Percentiles rank a stretch among this genome's conserved stretches.
phyloP scores from a whole-genome alignment of 2,329 filamentous ascomycete genomes.

The Calonectria pseudoreteaudii region DNA sequence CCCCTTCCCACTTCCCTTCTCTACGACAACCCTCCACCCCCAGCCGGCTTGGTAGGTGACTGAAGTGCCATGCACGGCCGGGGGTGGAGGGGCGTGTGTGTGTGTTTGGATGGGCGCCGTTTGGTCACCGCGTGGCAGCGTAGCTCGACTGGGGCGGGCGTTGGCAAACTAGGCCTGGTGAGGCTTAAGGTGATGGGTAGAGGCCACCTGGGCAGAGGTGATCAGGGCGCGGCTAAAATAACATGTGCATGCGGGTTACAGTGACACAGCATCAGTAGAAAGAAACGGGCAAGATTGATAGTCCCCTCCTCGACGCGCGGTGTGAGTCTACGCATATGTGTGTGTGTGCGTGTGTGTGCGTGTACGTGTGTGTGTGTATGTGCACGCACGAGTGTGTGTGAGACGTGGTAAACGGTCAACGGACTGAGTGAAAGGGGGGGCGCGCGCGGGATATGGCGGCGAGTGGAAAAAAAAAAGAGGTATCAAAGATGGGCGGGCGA shows the following conservation, averaged over 20 bases:
- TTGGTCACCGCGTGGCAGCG: slow-evolving; percentile 6
- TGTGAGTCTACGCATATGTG: not conserved
- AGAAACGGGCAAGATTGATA: not conserved
- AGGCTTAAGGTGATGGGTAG: slow-evolving; percentile 2
- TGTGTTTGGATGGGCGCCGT: not conserved
- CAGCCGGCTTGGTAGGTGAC: not conserved
- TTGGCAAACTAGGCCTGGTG: not conserved
- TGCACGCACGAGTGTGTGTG: not conserved
- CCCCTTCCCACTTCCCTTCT: not conserved
- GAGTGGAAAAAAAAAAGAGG: not conserved
- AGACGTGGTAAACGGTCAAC: slow-evolving; percentile 1
- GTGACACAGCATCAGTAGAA: not conserved
- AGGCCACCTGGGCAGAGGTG: not conserved
- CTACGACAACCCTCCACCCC: not conserved
- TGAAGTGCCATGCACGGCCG: not conserved
- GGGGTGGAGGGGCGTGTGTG: not conserved
- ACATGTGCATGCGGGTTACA: slow-evolving; percentile 3
- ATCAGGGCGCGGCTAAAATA: slow-evolving; percentile 8
- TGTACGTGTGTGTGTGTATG: not conserved
- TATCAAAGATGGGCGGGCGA: not conserved
- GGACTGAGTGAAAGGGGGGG: not conserved
- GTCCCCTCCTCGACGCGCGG: not conserved
- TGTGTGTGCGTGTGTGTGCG: not conserved
- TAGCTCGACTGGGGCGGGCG: not conserved
- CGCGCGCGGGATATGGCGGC: not conserved